Conservation (phyloP, 768 basidiomycete genomes). For the Lenzites betulinus region DNA sequence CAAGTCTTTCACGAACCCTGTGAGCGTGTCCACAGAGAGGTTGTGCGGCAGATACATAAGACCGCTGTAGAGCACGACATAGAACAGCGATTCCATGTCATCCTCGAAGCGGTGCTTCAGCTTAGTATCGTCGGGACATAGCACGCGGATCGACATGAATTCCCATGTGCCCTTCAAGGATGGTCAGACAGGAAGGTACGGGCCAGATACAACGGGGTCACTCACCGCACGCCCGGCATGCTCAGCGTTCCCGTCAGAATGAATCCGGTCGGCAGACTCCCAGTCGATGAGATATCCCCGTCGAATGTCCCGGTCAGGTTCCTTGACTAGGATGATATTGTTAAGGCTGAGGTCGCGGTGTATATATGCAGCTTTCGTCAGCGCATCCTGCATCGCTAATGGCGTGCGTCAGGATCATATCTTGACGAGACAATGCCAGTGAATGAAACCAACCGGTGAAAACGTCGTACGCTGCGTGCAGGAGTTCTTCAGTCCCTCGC, state of each 20-base stretch:
- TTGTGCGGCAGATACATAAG: neutral
- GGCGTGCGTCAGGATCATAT: neutral
- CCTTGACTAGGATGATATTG: neutral
- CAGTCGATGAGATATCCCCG: slow-evolving; percentile 1
- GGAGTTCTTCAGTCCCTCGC: neutral
- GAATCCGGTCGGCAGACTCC: neutral
- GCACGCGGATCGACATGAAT: neutral
- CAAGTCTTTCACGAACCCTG: neutral
- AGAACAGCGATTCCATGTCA: neutral
- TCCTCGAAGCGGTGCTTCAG: neutral
- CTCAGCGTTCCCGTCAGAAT: neutral
- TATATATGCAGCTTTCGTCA: neutral
- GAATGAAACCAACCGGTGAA: neutral
- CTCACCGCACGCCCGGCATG: neutral
- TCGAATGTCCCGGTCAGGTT: neutral
- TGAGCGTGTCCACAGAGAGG: neutral
- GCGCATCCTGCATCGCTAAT: neutral
- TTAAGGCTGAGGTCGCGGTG: neutral
- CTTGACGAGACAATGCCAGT: neutral
- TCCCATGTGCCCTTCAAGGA: neutral
- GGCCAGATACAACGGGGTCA: neutral
- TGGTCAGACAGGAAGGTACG: neutral
- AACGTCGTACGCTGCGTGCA: neutral
- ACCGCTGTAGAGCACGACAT: neutral
- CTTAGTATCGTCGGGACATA: neutral